Evolutionary conservation across 495 filamentous ascomycete genomes (phyloP).

Genomic region (Clavariopsis aquatica): DNA sequence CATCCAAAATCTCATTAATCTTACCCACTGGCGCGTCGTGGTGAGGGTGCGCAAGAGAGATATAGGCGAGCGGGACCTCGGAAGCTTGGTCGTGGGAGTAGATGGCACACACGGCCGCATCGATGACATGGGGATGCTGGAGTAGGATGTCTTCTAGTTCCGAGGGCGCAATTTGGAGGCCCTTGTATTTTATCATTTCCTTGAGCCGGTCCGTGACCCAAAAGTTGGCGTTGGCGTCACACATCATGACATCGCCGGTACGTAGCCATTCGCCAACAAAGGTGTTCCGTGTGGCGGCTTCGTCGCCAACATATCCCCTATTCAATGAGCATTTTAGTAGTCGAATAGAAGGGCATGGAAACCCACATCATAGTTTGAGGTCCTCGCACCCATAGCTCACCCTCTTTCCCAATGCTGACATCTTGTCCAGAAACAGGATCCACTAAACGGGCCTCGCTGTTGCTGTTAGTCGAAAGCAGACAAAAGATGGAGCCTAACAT

Average conservation of each 20-base stretch:
- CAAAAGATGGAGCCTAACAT: not conserved
- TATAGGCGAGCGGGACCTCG: conserved; percentile 29
- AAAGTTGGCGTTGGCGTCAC: conserved; percentile 19
- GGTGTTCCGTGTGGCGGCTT: conserved; percentile 15
- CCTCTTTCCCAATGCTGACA: conserved; percentile 11
- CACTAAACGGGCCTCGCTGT: conserved; percentile 23
- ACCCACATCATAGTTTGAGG: conserved; percentile 21
- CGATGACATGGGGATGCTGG: conserved; percentile 22
- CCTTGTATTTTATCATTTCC: conserved; percentile 36
- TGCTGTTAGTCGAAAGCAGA: not conserved
- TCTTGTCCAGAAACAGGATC: conserved; percentile 20
- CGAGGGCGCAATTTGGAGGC: conserved; percentile 28
- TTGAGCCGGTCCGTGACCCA: conserved; percentile 29
- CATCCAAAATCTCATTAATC: not conserved
- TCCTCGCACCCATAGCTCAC: conserved; percentile 24
- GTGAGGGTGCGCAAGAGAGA: conserved; percentile 10
- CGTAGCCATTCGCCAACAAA: conserved; percentile 29
- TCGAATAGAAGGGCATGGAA: not conserved
- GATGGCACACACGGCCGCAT: conserved; percentile 25
- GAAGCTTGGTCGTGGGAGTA: conserved; percentile 16
- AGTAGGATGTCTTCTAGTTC: conserved; percentile 32
- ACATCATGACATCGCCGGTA: conserved; percentile 25
- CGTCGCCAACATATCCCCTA: conserved; percentile 21
- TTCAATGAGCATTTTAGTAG: not conserved
- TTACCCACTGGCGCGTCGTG: not conserved